Base-by-base conservation (phyloP, 306 rosid species). In the Vigna radiata region DNA sequence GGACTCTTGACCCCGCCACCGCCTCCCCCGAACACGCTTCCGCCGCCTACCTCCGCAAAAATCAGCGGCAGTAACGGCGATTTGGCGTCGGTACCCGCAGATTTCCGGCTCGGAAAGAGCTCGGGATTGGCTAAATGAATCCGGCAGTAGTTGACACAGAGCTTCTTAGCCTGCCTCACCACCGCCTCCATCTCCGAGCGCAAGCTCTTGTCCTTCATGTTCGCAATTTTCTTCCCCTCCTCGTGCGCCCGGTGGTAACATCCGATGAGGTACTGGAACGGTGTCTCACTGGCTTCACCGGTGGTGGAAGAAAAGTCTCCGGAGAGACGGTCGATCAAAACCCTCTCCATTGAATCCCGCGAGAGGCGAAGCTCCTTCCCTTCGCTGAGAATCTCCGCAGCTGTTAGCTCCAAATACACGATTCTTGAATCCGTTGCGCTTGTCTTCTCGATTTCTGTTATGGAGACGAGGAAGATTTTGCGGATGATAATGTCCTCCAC, bases 331-430 rank as follows among this genome's bases (percentile, higher is more conserved):
- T 96, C 99, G 78, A 96, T 85, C 4, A 96, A 70, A 60, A 93
- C 55, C 52, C 94, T 39, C 82, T 96, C 99, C 91, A 88, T 88
- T 25, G 77, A 75, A 72, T 96, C 99, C 36, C 90, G 83, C 2
- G 91, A 86, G 47, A 96, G 91, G 66, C 81, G 79, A 61, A 96
- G 80, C 9, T 81, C 85, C 43, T 91, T 89, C 3, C 90, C 86
- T 41, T 96, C 99, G 83, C 98, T 96, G 29, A 96, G 89, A 81
- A 96, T 82, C 83, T 92, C 98, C 7, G 99, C 99, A 1, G 98
- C 99, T 19, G 98, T 86, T 77, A 79, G 48, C 76, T 91, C 99
- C 72, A 96, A 41, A 84, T 92, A 93, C 16, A 88, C 86, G 77
- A 88, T 55, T 68, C 94, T 79, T 0, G 93, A 70, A 77, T 96